Evolutionary conservation across 805 yeast genomes (phyloP).

Genomic region (Candida saitoana): DNA sequence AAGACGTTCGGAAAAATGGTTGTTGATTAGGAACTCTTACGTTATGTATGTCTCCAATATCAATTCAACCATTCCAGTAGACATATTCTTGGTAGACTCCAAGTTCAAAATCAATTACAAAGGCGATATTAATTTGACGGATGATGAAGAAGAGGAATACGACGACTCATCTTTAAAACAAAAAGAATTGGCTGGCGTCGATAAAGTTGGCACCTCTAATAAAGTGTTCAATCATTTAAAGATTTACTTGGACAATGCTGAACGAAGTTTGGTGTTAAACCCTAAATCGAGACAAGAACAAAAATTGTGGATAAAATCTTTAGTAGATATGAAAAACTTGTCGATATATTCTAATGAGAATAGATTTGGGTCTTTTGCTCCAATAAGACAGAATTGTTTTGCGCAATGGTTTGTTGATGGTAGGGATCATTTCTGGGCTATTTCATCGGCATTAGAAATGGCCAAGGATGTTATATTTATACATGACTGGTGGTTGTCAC

Average conservation of each 20-base stretch:
- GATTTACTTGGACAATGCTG: conserved; percentile 64
- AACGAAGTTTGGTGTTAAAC: conserved; percentile 69
- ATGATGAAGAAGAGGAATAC: conserved; percentile 41
- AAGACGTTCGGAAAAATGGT: conserved; percentile 92
- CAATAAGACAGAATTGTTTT: conserved; percentile 75
- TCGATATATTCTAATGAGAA: conserved; percentile 67
- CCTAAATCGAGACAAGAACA: conserved; percentile 64
- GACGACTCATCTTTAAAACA: conserved; percentile 37
- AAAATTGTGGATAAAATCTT: conserved; percentile 70
- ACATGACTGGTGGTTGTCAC: conserved; percentile 98
- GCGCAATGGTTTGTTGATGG: conserved; percentile 98
- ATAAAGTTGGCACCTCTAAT: conserved; percentile 26
- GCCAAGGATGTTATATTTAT: conserved; percentile 91
- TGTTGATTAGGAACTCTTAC: conserved; percentile 78
- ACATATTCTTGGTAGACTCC: conserved; percentile 85
- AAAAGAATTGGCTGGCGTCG: conserved; percentile 18
- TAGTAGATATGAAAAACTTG: conserved; percentile 61
- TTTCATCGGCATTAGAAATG: conserved; percentile 85
- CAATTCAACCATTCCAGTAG: conserved; percentile 81
- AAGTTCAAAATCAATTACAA: conserved; percentile 57
- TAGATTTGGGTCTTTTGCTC: conserved; percentile 89
- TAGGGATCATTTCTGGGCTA: conserved; percentile 95
- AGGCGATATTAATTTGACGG: conserved; percentile 23
- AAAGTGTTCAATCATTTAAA: conserved; percentile 51
- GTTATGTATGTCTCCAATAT: conserved; percentile 82